Conservation (phyloP, 2,329 filamentous ascomycete genomes). For the Cladophialophora chaetospira region DNA sequence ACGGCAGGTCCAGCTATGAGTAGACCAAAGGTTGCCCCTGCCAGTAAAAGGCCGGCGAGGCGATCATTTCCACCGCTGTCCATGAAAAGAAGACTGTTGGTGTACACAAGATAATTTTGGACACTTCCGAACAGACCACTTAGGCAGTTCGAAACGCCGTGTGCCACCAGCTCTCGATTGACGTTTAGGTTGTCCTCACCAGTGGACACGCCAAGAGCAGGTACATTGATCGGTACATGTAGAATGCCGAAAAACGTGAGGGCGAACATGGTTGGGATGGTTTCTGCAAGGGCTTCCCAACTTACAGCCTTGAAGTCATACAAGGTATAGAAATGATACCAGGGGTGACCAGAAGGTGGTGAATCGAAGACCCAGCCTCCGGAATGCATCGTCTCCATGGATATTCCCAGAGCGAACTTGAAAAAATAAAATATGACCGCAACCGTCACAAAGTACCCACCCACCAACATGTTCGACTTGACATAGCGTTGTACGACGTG, state of each 20-base stretch:
- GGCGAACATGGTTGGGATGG: constrained; percentile 91
- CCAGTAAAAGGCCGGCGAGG: constrained; percentile 82
- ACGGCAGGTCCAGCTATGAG: constrained; percentile 83
- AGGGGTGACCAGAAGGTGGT: constrained; percentile 81
- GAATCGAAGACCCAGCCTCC: constrained; percentile 90
- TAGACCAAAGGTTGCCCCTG: constrained; percentile 74
- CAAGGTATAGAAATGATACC: constrained; percentile 96
- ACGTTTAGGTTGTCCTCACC: constrained; percentile 91
- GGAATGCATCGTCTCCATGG: constrained; percentile 67
- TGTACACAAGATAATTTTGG: constrained; percentile 94
- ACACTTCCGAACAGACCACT: constrained; percentile 88
- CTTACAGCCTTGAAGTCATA: constrained; percentile 83
- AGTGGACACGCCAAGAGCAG: constrained; percentile 83
- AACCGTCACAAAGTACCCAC: constrained; percentile 82
- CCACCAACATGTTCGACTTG: constrained; percentile 81
- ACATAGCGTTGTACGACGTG: constrained; percentile 75
- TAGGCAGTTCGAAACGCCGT: constrained; percentile 88
- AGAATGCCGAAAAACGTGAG: constrained; percentile 96
- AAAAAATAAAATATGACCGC: constrained; percentile 59
- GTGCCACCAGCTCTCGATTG: constrained; percentile 86
- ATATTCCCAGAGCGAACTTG: constrained; percentile 59
- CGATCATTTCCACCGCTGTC: constrained; percentile 85
- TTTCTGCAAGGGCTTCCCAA: constrained; percentile 80
- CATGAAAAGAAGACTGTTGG: constrained; percentile 96
- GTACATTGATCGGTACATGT: constrained; percentile 97